phyloP scores from a whole-genome alignment of 2,329 filamentous ascomycete genomes.

The Ophiostoma quercus region DNA sequence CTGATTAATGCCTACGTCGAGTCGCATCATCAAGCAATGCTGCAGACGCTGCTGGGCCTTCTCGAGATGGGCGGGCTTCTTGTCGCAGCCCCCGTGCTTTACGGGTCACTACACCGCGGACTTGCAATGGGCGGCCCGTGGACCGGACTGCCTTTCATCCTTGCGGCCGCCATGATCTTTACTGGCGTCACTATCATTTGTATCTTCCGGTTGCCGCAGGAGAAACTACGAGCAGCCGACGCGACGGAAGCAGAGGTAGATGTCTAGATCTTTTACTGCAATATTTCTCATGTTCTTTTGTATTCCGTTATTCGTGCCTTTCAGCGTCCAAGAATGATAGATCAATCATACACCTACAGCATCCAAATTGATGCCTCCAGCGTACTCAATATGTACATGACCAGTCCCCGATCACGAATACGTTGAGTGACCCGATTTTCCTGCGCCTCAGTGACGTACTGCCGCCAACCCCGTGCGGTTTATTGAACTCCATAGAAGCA shows the following conservation, averaged over 20 bases:
- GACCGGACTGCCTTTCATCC: slow-evolving; percentile 48
- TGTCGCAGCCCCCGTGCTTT: slow-evolving; percentile 43
- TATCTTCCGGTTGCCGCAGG: slow-evolving; percentile 5
- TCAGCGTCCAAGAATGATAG: background rate
- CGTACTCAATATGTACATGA: background rate
- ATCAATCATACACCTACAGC: background rate
- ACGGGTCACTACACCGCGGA: slow-evolving; percentile 43
- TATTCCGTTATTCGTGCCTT: background rate
- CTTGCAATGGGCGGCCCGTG: slow-evolving; percentile 43
- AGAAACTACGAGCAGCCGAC: background rate
- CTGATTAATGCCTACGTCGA: slow-evolving; percentile 51
- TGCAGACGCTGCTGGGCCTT: slow-evolving; percentile 50
- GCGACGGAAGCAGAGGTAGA: background rate
- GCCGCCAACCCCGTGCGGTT: background rate
- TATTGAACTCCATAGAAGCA: slow-evolving; percentile 8
- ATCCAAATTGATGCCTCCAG: background rate
- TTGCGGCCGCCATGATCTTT: slow-evolving; percentile 33
- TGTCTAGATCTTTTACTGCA: background rate
- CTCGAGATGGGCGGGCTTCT: slow-evolving; percentile 47
- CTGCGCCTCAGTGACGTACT: slow-evolving; percentile 9
- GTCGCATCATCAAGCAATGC: slow-evolving; percentile 47
- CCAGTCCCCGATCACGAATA: slow-evolving; percentile 6
- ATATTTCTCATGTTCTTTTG: background rate
- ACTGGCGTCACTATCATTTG: background rate
- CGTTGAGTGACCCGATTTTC: background rate